Base-by-base conservation (phyloP, 2,329 filamentous ascomycete genomes). In the Paraconiothyrium brasiliense region DNA sequence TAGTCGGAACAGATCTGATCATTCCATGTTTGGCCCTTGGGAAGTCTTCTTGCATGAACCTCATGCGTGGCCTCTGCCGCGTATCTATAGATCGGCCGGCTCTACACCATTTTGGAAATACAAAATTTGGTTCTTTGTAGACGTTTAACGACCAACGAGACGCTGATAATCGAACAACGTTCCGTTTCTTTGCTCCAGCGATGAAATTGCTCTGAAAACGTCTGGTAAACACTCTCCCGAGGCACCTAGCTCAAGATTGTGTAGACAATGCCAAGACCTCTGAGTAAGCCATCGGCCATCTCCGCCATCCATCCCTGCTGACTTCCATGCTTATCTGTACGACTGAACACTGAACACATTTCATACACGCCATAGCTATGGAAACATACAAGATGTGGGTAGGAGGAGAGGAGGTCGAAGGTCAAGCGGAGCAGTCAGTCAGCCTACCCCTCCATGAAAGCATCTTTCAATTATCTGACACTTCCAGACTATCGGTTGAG, bases 401-500 rank as follows among this genome's bases (percentile, higher is more conserved):
- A 57, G 78, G 67, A 14, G 83, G 82, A 9, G 68, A 76, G 57
- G 79, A 83, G 62, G 65, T 71, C 10, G 66, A 64, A 20, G 84
- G 84, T 2, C 71, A 71, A 52, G 82, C 79, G 58, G 81, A 84
- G 64, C 73, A 79, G 84, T 86, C 72, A 79, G 83, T 76, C 44
- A 71, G 66, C 65, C 61, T 51, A 48, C 54, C 63, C 65, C 63
- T 62, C 60, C 56, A 50, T 44, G 16, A 10, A 30, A 44, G 49
- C 59, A 46, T 30, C 27, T 60, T 55, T 10, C 20, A 54, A 34
- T 50, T 52, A 57, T 58, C 59, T 68, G 61, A 70, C 56, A 24
- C 14, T 22, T 41, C 46, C 57, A 87, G 85, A 44, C 82, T 88
- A 57, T 74, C 80, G 0, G 72, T 88, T 46, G 83, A 87, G 66